Evolutionary conservation across 306 rosid species (phyloP).

Genomic region (Spatholobus suberectus): DNA sequence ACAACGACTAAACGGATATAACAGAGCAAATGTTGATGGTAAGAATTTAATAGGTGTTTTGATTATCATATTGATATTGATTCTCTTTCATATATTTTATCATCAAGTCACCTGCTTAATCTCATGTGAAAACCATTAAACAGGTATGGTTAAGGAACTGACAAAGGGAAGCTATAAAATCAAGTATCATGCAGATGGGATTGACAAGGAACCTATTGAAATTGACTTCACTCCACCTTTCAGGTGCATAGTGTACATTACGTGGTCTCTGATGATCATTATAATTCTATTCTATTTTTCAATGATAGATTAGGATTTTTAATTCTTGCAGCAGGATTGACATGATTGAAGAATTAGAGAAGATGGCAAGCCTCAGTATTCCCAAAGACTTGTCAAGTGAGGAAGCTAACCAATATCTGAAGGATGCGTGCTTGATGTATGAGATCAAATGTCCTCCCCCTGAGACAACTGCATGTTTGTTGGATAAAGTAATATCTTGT

Average conservation of each 20-base stretch:
- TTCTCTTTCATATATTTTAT: neutral
- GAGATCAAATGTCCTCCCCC: conserved; percentile 90
- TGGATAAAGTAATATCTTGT: conserved; percentile 70
- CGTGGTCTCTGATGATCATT: neutral
- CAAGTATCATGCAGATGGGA: conserved; percentile 76
- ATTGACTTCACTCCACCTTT: conserved; percentile 81
- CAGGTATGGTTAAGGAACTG: conserved; percentile 88
- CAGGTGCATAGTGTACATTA: conserved; percentile 50
- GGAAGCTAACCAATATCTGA: conserved; percentile 80
- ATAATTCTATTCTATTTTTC: conserved; percentile 10
- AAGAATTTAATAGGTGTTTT: conserved; percentile 27
- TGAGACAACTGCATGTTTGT: conserved; percentile 81
- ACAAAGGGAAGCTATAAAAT: conserved; percentile 81
- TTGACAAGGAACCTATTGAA: conserved; percentile 76
- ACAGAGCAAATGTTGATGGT: conserved; percentile 91
- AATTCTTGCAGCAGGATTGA: conserved; percentile 76
- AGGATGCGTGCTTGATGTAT: conserved; percentile 66
- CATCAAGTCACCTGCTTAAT: conserved; percentile 23
- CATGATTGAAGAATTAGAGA: conserved; percentile 86
- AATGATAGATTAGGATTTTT: conserved; percentile 34
- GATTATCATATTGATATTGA: conserved; percentile 1
- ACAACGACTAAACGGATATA: conserved; percentile 81
- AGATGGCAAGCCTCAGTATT: conserved; percentile 73
- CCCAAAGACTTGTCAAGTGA: conserved; percentile 81
- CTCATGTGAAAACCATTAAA: conserved; percentile 35